These are phyloP conservation scores for Stereum hirsutum DNA, from an alignment of 1,284 basidiomycete species.

Conservation along the genomic window DNA sequence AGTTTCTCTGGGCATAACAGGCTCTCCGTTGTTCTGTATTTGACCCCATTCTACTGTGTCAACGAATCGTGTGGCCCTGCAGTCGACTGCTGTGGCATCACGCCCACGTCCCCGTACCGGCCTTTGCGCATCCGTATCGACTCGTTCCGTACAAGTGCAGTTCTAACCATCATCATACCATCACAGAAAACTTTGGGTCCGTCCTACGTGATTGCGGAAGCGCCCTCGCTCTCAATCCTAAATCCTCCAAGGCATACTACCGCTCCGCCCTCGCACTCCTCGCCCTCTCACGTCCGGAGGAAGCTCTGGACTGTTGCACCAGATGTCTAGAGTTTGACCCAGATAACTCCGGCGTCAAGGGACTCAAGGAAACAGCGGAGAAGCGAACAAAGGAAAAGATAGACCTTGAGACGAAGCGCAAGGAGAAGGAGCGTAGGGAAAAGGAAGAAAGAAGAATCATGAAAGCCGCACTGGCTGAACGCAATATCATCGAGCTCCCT, in stretches of 20 bases:
- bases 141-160: background rate
- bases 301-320: slow-evolving; percentile 74
- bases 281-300: slow-evolving; percentile 63
- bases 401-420: slow-evolving; percentile 37
- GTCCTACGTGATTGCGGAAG: slow-evolving; percentile 80
- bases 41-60: background rate
- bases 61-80: no score
- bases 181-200: slow-evolving; percentile 74
- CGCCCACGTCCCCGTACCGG: no score
- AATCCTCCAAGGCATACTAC: slow-evolving; percentile 76
- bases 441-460: slow-evolving; percentile 38
- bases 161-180: background rate
- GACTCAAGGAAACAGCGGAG: slow-evolving; percentile 35
- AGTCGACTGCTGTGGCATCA: no score
- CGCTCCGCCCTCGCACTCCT: slow-evolving; percentile 73
- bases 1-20: no score
- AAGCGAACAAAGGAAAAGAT: slow-evolving; percentile 39
- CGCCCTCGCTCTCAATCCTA: slow-evolving; percentile 54
- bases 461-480: slow-evolving; percentile 48
- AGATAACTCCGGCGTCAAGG: slow-evolving; percentile 40
- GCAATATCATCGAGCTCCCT: slow-evolving; percentile 50
- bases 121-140: slow-evolving; percentile 9
- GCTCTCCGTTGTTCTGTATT: slow-evolving; percentile 4
- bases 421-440: slow-evolving; percentile 38
- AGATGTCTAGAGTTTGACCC: slow-evolving; percentile 55